These are phyloP conservation scores for Hypoxylon sp. DNA, from an alignment of 2,329 filamentous ascomycete genomes.

Conservation along the genomic window DNA sequence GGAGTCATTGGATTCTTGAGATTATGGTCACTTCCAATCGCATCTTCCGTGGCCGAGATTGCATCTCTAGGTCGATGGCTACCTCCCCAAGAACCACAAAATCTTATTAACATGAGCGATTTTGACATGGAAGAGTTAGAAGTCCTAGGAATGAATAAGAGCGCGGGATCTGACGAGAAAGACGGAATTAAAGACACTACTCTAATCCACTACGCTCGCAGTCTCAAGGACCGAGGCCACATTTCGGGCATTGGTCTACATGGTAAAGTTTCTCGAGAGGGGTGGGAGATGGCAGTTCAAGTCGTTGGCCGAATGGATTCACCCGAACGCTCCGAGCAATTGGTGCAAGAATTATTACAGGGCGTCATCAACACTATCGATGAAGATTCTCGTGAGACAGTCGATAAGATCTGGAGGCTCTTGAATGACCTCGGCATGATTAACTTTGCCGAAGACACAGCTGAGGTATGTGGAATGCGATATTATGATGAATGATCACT, in stretches of 20 bases:
- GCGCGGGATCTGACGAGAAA: conserved; percentile 68
- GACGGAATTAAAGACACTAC: conserved; percentile 84
- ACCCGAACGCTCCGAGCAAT: conserved; percentile 76
- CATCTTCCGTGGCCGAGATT: conserved; percentile 84
- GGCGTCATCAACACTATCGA: conserved; percentile 74
- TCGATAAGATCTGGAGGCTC: conserved; percentile 86
- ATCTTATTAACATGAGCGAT: conserved; percentile 71
- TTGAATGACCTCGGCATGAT: conserved; percentile 84
- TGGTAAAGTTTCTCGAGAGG: conserved; percentile 68
- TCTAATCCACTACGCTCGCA: conserved; percentile 81
- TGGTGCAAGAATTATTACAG: conserved; percentile 79
- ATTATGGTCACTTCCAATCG: conserved; percentile 84
- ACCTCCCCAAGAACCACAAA: conserved; percentile 69
- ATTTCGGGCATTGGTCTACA: conserved; percentile 57
- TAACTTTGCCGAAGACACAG: conserved; percentile 83
- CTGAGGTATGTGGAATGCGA: conserved; percentile 74
- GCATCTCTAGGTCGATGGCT: conserved; percentile 90
- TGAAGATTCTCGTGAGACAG: conserved; percentile 77
- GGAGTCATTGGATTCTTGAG: conserved; percentile 81
- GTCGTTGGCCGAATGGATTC: conserved; percentile 87
- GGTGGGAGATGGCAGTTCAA: conserved; percentile 91
- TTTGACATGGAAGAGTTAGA: conserved; percentile 89
- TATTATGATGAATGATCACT: conserved; percentile 33
- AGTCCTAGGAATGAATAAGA: conserved; percentile 78
- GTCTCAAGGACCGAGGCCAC: conserved; percentile 71